phyloP scores from a whole-genome alignment of 139 green algal species.

The Chlamydomonas sp. region DNA sequence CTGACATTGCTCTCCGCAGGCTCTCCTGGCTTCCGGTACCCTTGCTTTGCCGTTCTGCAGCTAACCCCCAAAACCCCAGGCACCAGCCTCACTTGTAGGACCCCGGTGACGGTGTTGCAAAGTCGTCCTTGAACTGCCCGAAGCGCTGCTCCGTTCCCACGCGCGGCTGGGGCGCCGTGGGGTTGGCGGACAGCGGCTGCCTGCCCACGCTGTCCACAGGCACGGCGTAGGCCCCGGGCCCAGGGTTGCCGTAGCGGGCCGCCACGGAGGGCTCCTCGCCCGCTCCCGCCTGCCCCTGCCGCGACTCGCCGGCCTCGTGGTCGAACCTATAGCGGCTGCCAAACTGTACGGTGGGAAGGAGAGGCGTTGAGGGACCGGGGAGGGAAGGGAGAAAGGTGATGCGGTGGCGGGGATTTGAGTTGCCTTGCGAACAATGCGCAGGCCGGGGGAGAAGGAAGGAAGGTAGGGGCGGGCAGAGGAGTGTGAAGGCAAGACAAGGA shows the following conservation, averaged over 20 bases:
- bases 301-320: constrained; percentile 21
- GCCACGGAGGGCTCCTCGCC: background rate
- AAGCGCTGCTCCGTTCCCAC: constrained; percentile 41
- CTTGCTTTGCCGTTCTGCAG: background rate
- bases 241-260: constrained; percentile 32
- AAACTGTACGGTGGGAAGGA: background rate
- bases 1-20: too few relatives aligned
- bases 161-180: constrained; percentile 20
- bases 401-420: too few relatives aligned
- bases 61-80: background rate
- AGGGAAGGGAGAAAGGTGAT: too few relatives aligned
- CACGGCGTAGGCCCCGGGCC: constrained; percentile 11
- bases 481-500: too few relatives aligned
- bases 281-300: background rate
- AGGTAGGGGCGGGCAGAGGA: too few relatives aligned
- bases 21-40: too few relatives aligned
- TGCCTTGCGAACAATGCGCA: too few relatives aligned
- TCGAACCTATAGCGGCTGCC: constrained; percentile 18
- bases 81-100: constrained; percentile 21
- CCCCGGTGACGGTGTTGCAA: constrained; percentile 22
- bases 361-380: too few relatives aligned
- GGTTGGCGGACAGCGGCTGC: constrained; percentile 36
- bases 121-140: constrained; percentile 39
- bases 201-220: constrained; percentile 1
- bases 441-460: too few relatives aligned